These are phyloP conservation scores for Pseudognaphalium luteoalbum DNA, from an alignment of 129 eudicot genomes.

Conservation along the genomic window DNA sequence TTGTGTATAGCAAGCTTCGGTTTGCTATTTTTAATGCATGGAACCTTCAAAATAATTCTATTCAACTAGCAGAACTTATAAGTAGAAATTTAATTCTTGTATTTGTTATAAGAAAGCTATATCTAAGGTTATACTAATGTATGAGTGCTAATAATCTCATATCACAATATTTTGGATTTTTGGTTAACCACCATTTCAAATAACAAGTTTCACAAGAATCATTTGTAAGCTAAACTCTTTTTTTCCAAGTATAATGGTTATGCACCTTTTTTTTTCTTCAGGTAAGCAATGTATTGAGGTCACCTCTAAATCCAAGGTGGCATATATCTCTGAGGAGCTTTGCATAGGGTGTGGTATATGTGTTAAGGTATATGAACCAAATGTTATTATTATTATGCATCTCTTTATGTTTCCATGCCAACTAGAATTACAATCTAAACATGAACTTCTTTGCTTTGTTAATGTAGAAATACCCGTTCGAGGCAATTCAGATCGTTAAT, in stretches of 20 bases:
- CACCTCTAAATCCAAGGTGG: constrained; percentile 68
- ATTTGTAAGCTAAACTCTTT: too few relatives aligned
- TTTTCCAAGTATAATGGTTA: too few relatives aligned
- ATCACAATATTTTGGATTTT: neutral
- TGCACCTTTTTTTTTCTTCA: too few relatives aligned
- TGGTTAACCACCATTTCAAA: neutral
- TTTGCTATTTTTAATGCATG: too few relatives aligned
- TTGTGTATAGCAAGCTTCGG: too few relatives aligned
- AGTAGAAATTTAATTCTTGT: too few relatives aligned
- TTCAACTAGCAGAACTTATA: neutral
- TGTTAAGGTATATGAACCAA: constrained; percentile 63
- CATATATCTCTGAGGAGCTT: constrained; percentile 86
- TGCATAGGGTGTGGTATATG: constrained; percentile 99
- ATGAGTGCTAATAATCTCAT: too few relatives aligned
- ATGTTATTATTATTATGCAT: neutral
- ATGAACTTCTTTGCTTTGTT: constrained; percentile 18
- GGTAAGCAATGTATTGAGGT: constrained; percentile 95
- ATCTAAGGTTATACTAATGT: neutral
- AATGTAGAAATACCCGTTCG: constrained; percentile 90
- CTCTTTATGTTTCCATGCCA: neutral
- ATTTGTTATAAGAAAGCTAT: too few relatives aligned
- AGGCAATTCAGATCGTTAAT: constrained; percentile 86
- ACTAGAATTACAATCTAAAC: neutral
- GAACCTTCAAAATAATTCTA: too few relatives aligned
- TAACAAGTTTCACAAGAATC: neutral